Evolutionary conservation across 768 basidiomycete species (phyloP).

Genomic region (Mycena kentingensis): DNA sequence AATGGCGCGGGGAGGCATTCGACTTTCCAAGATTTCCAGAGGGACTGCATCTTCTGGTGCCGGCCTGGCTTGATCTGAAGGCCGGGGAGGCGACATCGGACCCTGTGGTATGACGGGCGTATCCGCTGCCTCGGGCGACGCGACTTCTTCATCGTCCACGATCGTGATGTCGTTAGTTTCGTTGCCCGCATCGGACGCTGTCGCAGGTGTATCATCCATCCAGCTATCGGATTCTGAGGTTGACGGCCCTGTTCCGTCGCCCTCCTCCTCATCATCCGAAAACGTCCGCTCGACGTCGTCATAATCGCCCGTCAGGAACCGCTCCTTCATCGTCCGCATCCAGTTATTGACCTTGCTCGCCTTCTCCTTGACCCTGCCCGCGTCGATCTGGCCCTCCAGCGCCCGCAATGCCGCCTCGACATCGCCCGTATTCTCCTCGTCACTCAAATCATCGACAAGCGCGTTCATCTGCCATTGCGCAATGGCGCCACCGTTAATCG

Average conservation of each 20-base stretch:
- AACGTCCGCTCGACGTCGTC: constrained; percentile 58
- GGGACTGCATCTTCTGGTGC: constrained; percentile 65
- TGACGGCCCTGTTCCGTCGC: constrained; percentile 36
- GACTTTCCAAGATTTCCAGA: constrained; percentile 63
- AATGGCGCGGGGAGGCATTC: constrained; percentile 41
- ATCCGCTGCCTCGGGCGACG: constrained; percentile 23
- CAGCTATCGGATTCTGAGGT: constrained; percentile 9
- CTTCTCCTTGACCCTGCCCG: constrained; percentile 67
- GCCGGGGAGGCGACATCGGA: constrained; percentile 34
- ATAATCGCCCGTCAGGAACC: constrained; percentile 66
- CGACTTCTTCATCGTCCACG: constrained; percentile 27
- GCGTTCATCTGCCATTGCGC: constrained; percentile 86
- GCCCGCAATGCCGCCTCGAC: constrained; percentile 79
- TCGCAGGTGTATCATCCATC: constrained; percentile 1
- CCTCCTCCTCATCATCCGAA: constrained; percentile 49
- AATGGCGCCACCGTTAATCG: constrained; percentile 50
- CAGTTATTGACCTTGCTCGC: constrained; percentile 79
- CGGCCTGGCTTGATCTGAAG: constrained; percentile 47
- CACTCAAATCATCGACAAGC: constrained; percentile 70
- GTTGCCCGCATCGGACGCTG: constrained; percentile 10
- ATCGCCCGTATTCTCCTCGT: constrained; percentile 76
- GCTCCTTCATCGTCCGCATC: constrained; percentile 71
- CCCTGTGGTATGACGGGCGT: constrained; percentile 41
- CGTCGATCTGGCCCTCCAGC: constrained; percentile 86
- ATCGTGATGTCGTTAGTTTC: constrained; percentile 15